A percentile compares a stretch with the other conserved stretches of the same genome.
Evolutionary conservation across 1,284 basidiomycete species (phyloP).

Genomic region (Ceratobasidium sp.): DNA sequence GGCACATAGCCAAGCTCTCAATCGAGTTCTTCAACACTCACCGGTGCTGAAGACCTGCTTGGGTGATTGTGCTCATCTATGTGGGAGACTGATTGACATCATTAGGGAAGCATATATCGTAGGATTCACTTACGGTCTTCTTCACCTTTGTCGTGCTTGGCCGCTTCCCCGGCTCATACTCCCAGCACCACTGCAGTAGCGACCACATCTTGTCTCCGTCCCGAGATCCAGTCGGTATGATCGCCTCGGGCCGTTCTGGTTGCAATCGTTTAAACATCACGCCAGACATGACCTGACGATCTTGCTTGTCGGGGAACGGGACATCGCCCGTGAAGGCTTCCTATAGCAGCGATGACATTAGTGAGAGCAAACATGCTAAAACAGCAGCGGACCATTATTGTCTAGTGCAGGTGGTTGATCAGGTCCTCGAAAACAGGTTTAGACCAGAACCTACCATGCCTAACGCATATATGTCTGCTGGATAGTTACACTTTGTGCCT

Average conservation of each 20-base stretch:
- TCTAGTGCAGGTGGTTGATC: not conserved
- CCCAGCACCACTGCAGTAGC: not conserved
- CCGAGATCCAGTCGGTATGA: not conserved
- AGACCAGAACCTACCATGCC: not conserved
- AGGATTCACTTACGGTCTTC: not conserved
- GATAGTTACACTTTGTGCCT: not conserved
- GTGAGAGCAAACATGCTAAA: not conserved
- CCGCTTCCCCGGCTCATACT: not conserved
- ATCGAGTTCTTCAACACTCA: too few species aligned
- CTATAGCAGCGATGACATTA: not conserved
- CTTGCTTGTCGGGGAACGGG: not conserved
- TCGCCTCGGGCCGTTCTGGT: not conserved
- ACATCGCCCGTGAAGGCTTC: not conserved
- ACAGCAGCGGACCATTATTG: conserved; percentile 16
- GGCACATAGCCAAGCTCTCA: too few species aligned
- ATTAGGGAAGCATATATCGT: too few species aligned
- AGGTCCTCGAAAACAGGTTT: not conserved
- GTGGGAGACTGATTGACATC: too few species aligned
- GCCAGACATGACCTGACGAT: too few species aligned
- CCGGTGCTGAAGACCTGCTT: too few species aligned
- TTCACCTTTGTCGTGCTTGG: not conserved
- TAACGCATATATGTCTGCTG: conserved; percentile 4
- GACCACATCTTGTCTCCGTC: not conserved
- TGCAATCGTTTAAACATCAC: not conserved
- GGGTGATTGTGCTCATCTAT: too few species aligned